phyloP scores from a whole-genome alignment of 768 basidiomycete genomes.

The Macrocybe gigantea region DNA sequence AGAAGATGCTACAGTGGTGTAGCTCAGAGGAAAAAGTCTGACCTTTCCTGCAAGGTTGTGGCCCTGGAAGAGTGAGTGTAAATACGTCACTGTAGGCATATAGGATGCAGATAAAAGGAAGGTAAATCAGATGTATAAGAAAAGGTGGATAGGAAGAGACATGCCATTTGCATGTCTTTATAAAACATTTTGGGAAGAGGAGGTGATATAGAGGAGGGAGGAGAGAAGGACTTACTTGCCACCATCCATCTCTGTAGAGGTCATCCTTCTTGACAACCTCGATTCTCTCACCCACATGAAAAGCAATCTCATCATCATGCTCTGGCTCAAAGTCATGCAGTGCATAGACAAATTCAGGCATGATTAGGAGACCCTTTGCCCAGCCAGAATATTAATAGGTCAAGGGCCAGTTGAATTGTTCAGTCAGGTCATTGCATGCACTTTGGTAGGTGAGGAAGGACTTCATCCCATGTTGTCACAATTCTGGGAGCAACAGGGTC shows the following conservation, averaged over 20 bases:
- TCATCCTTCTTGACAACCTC: conserved; percentile 94
- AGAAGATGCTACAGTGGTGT: conserved; percentile 54
- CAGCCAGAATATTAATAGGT: no score
- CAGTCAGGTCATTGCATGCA: conserved; percentile 15
- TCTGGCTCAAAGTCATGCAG: conserved; percentile 87
- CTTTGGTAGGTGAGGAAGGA: conserved; percentile 22
- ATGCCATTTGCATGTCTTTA: no score
- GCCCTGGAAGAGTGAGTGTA: no score
- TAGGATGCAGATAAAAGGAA: no score
- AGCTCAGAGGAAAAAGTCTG: conserved; percentile 90
- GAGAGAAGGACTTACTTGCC: conserved; percentile 63
- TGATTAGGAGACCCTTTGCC: conserved; percentile 19
- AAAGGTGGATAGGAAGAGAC: no score
- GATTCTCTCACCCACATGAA: conserved; percentile 80
- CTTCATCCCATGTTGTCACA: conserved; percentile 13
- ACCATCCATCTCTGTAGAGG: conserved; percentile 93
- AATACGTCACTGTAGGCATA: no score
- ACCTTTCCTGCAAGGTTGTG: conserved; percentile 73
- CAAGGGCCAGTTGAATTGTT: no score
- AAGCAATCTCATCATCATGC: conserved; percentile 89
- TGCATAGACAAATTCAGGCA: conserved; percentile 84
- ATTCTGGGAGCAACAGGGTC: conserved; percentile 24
- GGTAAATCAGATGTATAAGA: no score
- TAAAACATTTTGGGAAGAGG: no score
- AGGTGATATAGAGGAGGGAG: no score